Conservation (phyloP, 2,329 filamentous ascomycete species). For the Colletotrichum sp. region DNA sequence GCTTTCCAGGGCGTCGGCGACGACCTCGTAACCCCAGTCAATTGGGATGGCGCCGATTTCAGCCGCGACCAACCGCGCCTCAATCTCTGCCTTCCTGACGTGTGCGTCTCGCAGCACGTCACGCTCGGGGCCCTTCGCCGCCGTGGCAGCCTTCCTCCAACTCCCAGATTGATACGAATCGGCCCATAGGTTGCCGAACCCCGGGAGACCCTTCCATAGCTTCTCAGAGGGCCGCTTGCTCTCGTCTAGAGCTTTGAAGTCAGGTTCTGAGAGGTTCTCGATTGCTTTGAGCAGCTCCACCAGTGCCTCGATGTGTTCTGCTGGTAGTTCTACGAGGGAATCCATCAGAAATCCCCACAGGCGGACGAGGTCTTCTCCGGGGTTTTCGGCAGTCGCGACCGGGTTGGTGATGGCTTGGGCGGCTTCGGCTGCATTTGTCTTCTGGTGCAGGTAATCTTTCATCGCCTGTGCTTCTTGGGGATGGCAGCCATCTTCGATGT, state of each 20-base stretch:
- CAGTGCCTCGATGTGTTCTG: neutral
- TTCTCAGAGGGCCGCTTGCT: neutral
- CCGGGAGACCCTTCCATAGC: neutral
- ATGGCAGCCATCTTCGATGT: neutral
- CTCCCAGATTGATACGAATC: neutral
- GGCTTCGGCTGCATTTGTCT: neutral
- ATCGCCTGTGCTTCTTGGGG: neutral
- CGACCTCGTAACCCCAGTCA: neutral
- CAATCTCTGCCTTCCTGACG: neutral
- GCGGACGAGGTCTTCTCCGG: neutral
- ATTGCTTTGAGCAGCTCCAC: neutral
- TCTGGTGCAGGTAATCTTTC: neutral
- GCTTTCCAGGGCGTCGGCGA: neutral
- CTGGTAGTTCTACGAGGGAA: neutral
- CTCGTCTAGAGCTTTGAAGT: neutral
- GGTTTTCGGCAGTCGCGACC: neutral
- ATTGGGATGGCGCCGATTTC: neutral
- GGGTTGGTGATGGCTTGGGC: neutral
- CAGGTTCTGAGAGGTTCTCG: neutral
- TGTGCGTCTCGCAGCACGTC: neutral
- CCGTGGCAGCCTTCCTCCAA: neutral
- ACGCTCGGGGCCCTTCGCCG: rapidly evolving
- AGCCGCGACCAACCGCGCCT: neutral
- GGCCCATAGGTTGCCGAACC: neutral
- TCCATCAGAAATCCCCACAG: neutral